Evolutionary conservation across 2,329 filamentous ascomycete species (phyloP), one percentile per base, ranked within the genome.

Genomic region (Xylariales sp.): DNA sequence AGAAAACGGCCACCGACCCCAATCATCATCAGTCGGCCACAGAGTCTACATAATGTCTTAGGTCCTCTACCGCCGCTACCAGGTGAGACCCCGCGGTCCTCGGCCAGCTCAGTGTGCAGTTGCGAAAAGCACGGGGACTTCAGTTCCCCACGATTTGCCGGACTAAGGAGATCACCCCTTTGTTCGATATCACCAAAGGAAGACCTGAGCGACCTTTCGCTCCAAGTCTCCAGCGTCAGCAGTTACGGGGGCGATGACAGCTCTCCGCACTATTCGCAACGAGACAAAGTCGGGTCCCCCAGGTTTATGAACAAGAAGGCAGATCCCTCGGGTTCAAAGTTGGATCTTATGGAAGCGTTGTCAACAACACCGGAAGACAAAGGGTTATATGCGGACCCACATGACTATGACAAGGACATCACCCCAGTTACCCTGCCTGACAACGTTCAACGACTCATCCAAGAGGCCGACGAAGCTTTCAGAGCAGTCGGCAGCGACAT

Each of bases 381-480:
- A 55, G 48, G 47, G 34, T 35, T 36, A 15, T 29, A 29, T 3
- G 43, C 50, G 41, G 47, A 47, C 14, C 46, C 44, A 18, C 42
- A 36, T 24, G 46, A 34, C 36, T 47, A 46, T 24, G 40, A 45
- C 16, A 46, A 46, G 8, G 46, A 49, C 31, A 22, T 16, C 39
- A 28, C 31, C 48, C 62, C 61, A 10, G 16, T 16, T 9, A 14
- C 19, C 49, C 25, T 62, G 49, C 63, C 60, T 10, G 58, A 66
- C 28, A 64, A 64, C 43, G 58, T 72, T 3, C 62, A 69, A 39
- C 60, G 68, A 46, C 61, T 77, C 46, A 70, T 74, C 34, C 59
- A 61, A 46, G 66, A 76, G 50, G 68, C 71, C 4, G 71, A 77
- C 45, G 63, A 70, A 43, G 70, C 73, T 20, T 76, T 76, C 55